Conservation (phyloP, 1,284 basidiomycete genomes). For the Pholiota adiposa region DNA sequence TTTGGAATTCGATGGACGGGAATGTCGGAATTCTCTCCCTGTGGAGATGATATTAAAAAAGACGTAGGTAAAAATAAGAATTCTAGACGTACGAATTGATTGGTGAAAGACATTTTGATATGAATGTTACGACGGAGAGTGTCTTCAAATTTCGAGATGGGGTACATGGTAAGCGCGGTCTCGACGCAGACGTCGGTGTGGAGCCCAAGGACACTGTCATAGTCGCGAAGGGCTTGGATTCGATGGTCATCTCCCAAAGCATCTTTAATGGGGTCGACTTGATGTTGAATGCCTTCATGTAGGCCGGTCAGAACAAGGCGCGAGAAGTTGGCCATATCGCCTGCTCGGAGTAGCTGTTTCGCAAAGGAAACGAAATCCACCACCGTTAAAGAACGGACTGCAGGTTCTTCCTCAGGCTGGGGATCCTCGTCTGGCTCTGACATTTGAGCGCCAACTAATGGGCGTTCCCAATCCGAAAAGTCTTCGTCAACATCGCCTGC, state of each 20-base stretch:
- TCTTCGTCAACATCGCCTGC: too few relatives aligned
- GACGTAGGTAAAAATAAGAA: background rate
- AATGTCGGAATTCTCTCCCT: constrained; percentile 1
- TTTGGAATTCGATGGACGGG: constrained; percentile 33
- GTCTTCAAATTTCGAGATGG: constrained; percentile 1
- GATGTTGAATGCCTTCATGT: background rate
- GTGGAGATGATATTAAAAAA: background rate
- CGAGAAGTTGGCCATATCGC: background rate
- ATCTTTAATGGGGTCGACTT: constrained; percentile 8
- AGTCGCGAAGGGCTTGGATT: background rate
- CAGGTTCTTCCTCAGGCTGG: too few relatives aligned
- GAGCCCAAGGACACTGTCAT: constrained; percentile 4
- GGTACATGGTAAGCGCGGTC: background rate
- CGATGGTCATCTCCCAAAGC: background rate
- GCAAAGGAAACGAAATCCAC: background rate
- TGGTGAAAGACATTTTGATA: background rate
- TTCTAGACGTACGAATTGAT: background rate
- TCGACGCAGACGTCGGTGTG: background rate
- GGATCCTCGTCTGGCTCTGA: too few relatives aligned
- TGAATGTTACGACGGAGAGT: constrained; percentile 5
- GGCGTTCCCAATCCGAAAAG: too few relatives aligned
- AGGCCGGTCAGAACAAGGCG: background rate
- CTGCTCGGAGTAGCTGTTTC: background rate
- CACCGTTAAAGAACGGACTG: background rate
- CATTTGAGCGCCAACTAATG: too few relatives aligned